Base-by-base conservation (phyloP, 306 rosid species). In the Begonia masoniana region DNA sequence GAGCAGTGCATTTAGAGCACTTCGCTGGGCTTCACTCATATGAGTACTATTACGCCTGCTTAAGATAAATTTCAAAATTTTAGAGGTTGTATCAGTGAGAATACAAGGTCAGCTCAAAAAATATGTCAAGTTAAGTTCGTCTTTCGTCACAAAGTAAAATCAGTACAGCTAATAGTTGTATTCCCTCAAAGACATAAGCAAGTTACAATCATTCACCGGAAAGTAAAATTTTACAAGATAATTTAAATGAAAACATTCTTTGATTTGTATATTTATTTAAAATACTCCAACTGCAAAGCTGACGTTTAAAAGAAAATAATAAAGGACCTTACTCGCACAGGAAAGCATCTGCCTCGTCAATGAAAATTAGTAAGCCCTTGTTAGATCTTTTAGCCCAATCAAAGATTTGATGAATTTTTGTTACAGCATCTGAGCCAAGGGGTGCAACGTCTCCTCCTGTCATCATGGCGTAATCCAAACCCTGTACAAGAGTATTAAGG, bases 401-500 rank as follows among this genome's bases (percentile, higher is more conserved):
- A 76, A 92, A 92, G 74, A 92, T 87, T 74, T 92, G 87, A 68
- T 92, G 99, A 60, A 92, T 83, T 81, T 92, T 92, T 15, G 99
- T 86, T 51, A 92, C 96, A 55, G 99, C 96, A 76, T 92, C 94
- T 5, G 95, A 73, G 47, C 99, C 99, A 60, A 92, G 63, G 10
- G 99, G 99, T 45, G 94, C 96, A 72, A 92, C 99, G 63, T 92
- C 99, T 56, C 99, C 99, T 71, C 99, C 99, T 0, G 99, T 92
- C 99, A 92, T 87, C 99, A 92, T 83, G 60, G 99, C 99, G 81
- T 92, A 92, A 74, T 92, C 96, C 82, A 92, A 82, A 60, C 99
- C 99, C 99, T 92, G 77, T 3, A 48, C 43, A 66, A 53, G 56
- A 13, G 35, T 16, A 61, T 54, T 39, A 50, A 14, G 41, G 35